These are phyloP conservation scores for Colletotrichum salicis DNA, from an alignment of 2,329 filamentous ascomycete species.

Conservation along the genomic window DNA sequence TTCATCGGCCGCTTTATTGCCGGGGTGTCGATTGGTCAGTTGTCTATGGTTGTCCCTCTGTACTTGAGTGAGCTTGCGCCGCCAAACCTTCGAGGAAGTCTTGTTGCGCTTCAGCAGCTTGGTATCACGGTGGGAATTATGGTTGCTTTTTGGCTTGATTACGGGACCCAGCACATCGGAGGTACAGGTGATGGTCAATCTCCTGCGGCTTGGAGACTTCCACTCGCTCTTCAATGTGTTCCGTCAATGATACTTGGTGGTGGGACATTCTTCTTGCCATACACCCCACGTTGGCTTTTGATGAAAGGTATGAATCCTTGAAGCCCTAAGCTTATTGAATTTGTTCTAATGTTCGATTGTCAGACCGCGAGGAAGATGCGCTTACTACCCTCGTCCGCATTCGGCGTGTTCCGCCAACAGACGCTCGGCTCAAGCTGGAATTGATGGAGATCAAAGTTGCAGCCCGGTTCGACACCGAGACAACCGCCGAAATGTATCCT, in stretches of 20 bases:
- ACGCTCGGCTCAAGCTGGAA: conserved; percentile 43
- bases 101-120: conserved; percentile 57
- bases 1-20: conserved; percentile 41
- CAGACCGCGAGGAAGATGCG: conserved; percentile 43
- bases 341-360: not conserved
- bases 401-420: conserved; percentile 46
- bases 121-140: conserved; percentile 56
- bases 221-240: conserved; percentile 55
- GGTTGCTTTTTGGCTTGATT: conserved; percentile 55
- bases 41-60: conserved; percentile 44
- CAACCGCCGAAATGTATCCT: conserved; percentile 42
- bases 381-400: conserved; percentile 44
- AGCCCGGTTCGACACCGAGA: conserved; percentile 48
- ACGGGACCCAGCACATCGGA: conserved; percentile 52
- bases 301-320: conserved; percentile 38
- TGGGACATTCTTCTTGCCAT: conserved; percentile 64
- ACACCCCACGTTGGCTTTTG: conserved; percentile 48
- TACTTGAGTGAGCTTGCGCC: conserved; percentile 61
- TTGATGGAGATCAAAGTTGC: conserved; percentile 51
- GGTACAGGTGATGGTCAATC: conserved; percentile 57
- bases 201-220: conserved; percentile 56
- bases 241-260: conserved; percentile 65
- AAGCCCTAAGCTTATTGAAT: rapidly evolving
- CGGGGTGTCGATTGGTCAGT: conserved; percentile 17
- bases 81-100: conserved; percentile 58